A percentile compares a stretch with the other conserved stretches of the same genome.
phyloP scores from a whole-genome alignment of 768 basidiomycete species.

The Tricholoma furcatifolium region DNA sequence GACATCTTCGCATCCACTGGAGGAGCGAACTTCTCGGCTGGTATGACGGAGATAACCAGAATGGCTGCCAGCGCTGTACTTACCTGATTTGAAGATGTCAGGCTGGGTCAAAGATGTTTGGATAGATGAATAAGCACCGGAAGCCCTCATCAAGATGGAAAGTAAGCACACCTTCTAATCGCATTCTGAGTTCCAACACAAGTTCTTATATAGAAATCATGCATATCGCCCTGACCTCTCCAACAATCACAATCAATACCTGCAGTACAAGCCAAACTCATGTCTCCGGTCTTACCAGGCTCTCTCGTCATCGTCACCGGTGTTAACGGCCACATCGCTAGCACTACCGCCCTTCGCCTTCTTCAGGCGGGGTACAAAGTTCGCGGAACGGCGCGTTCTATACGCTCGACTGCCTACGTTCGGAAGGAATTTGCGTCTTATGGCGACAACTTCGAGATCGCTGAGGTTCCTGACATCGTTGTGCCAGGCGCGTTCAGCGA shows the following conservation, averaged over 20 bases:
- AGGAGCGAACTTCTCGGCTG: no score
- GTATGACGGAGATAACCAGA: no score
- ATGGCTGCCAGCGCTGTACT: no score
- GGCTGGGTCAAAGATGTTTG: no score
- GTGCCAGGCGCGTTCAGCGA: not conserved
- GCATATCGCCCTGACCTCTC: no score
- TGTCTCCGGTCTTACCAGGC: conserved; percentile 9
- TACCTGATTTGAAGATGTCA: no score
- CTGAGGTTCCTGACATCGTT: conserved; percentile 8
- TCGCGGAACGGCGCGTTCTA: conserved; percentile 7
- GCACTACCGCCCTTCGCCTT: conserved; percentile 11
- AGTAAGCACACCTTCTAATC: no score
- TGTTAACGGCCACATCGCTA: conserved; percentile 10
- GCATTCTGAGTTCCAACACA: no score
- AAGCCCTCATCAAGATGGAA: no score
- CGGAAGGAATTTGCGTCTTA: conserved; percentile 8
- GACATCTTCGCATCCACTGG: no score
- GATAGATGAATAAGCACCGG: no score
- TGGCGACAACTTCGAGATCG: conserved; percentile 2
- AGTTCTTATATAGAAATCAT: no score
- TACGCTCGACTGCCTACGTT: conserved; percentile 1
- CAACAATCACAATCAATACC: not conserved
- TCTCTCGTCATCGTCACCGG: conserved; percentile 12
- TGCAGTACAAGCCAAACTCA: not conserved
- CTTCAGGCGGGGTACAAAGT: conserved; percentile 12